Evolutionary conservation across 768 basidiomycete genomes (phyloP).

Genomic region (Lactarius indigo): DNA sequence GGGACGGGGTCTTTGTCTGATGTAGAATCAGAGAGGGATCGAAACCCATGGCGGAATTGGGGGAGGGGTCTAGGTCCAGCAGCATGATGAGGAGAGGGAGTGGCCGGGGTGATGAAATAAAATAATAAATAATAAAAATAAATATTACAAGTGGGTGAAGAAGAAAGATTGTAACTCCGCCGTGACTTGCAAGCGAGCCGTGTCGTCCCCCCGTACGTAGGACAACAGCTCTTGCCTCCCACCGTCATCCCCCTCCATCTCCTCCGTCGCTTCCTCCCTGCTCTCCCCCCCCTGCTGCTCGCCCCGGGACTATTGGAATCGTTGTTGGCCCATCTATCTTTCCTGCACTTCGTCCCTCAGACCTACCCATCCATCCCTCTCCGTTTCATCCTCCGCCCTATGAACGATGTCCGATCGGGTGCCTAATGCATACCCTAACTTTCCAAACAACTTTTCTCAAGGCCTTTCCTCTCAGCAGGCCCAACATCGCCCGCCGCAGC

Average conservation of each 20-base stretch:
- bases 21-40: neutral
- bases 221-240: conserved; percentile 28
- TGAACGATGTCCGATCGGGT: conserved; percentile 27
- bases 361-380: conserved; percentile 15
- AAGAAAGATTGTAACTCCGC: conserved; percentile 25
- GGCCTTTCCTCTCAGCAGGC: conserved; percentile 20
- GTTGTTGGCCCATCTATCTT: neutral
- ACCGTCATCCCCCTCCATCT: conserved; percentile 28
- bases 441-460: conserved; percentile 21
- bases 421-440: conserved; percentile 21
- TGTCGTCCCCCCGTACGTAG: conserved; percentile 22
- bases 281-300: conserved; percentile 14
- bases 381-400: conserved; percentile 21
- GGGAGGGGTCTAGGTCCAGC: neutral
- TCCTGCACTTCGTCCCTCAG: conserved; percentile 2
- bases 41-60: neutral
- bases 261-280: conserved; percentile 19
- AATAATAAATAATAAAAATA: conserved; percentile 7
- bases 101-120: neutral
- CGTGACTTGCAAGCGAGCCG: conserved; percentile 17
- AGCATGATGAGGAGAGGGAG: neutral
- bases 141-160: conserved; percentile 2
- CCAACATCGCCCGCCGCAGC: conserved; percentile 19
- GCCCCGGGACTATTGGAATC: conserved; percentile 7
- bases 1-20: neutral